Conservation (phyloP, 306 rosid genomes). For the Ormosia semicastrata region DNA sequence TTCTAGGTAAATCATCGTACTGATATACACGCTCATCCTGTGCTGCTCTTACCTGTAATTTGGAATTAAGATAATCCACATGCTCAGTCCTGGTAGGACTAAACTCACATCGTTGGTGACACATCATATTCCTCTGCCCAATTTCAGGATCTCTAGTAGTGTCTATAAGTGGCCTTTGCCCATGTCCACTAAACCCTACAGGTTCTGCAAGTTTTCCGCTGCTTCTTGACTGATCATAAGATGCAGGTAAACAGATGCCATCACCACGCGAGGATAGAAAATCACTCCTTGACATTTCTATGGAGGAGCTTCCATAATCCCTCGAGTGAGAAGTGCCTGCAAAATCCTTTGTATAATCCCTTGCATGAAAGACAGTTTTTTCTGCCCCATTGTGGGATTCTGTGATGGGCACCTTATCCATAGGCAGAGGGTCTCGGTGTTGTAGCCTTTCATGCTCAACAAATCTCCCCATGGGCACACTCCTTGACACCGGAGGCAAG, state of each 20-base stretch:
- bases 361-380: constrained; percentile 41
- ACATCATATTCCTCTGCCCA: constrained; percentile 42
- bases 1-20: constrained; percentile 55
- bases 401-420: constrained; percentile 45
- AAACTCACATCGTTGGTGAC: constrained; percentile 41
- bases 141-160: constrained; percentile 49
- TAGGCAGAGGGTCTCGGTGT: constrained; percentile 37
- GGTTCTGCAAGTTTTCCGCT: constrained; percentile 45
- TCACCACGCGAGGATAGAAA: constrained; percentile 47
- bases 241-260: constrained; percentile 35
- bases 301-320: constrained; percentile 52
- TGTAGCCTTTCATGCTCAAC: constrained; percentile 57
- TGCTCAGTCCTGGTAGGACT: constrained; percentile 54
- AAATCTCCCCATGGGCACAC: constrained; percentile 35
- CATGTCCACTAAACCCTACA: constrained; percentile 44
- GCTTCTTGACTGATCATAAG: constrained; percentile 53
- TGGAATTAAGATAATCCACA: constrained; percentile 43
- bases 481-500: constrained; percentile 42
- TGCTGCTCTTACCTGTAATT: constrained; percentile 38
- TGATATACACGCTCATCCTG: constrained; percentile 51
- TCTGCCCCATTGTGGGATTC: constrained; percentile 44
- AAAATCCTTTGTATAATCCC: constrained; percentile 51
- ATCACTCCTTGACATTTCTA: constrained; percentile 45
- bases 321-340: constrained; percentile 50
- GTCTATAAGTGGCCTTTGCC: constrained; percentile 47